Evolutionary conservation across 192 early-diverging fungal genomes (phyloP).

Genomic region (Coemansia sp.): DNA sequence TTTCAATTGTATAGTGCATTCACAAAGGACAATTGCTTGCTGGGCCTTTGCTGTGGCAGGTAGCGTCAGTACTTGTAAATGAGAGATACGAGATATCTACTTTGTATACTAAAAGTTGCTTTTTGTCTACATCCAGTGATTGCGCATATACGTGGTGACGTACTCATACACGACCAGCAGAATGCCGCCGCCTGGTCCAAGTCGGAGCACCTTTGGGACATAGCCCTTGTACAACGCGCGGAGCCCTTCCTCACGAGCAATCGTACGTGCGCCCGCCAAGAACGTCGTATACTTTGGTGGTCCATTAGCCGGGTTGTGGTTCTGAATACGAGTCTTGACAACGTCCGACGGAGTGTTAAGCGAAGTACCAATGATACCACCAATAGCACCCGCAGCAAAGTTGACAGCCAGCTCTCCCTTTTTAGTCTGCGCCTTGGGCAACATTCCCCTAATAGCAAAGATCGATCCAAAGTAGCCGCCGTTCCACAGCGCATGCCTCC

Average conservation of each 20-base stretch:
- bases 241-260: conserved; percentile 87
- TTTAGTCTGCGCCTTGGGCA: conserved; percentile 85
- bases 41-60: too few relatives aligned
- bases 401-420: conserved; percentile 78
- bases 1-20: too few relatives aligned
- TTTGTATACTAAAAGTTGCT: background rate
- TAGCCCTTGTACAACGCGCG: conserved; percentile 94
- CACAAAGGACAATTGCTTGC: too few relatives aligned
- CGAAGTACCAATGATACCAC: conserved; percentile 91
- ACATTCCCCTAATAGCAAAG: conserved; percentile 64
- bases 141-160: conserved; percentile 83
- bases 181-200: conserved; percentile 88
- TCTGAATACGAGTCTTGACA: conserved; percentile 95
- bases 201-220: conserved; percentile 90
- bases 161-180: conserved; percentile 90
- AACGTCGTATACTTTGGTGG: conserved; percentile 91
- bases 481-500: conserved; percentile 96
- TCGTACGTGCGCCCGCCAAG: conserved; percentile 72
- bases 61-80: background rate
- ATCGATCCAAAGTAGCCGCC: conserved; percentile 79
- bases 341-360: conserved; percentile 97
- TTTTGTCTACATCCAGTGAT: conserved; percentile 62
- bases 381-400: conserved; percentile 90
- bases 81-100: background rate
- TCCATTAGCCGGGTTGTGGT: conserved; percentile 67